A percentile compares a stretch with the other conserved stretches of the same genome.
phyloP scores from a whole-genome alignment of 805 yeast genomes.

The Saitoella complicata region DNA sequence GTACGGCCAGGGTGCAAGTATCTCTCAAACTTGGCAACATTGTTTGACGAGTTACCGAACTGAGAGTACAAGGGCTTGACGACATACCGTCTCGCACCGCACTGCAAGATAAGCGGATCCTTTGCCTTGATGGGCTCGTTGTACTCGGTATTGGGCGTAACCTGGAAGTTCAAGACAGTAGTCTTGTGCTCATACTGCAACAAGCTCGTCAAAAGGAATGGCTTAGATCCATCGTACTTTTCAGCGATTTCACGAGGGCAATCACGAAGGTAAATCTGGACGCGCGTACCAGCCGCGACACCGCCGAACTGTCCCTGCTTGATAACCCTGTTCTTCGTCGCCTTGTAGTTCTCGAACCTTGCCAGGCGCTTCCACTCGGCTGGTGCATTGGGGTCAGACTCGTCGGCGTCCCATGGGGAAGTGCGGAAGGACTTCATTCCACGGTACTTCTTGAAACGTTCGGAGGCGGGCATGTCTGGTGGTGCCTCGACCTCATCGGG shows the following conservation, averaged over 20 bases:
- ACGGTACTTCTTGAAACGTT: conserved; percentile 61
- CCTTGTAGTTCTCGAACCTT: conserved; percentile 59
- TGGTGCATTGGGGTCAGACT: conserved; percentile 61
- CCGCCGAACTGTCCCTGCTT: conserved; percentile 36
- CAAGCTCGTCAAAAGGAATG: conserved; percentile 57
- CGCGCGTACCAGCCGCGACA: conserved; percentile 44
- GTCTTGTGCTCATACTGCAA: conserved; percentile 74
- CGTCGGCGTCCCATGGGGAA: conserved; percentile 79
- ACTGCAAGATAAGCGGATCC: conserved; percentile 68
- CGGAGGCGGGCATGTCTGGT: conserved; percentile 60
- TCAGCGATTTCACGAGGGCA: conserved; percentile 36
- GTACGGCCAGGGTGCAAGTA: conserved; percentile 64
- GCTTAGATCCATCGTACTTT: conserved; percentile 33
- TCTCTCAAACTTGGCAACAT: conserved; percentile 73
- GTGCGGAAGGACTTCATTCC: conserved; percentile 72
- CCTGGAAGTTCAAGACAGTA: conserved; percentile 65
- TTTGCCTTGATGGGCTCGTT: conserved; percentile 75
- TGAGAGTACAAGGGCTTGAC: conserved; percentile 74
- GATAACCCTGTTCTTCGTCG: conserved; percentile 49
- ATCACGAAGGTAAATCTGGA: conserved; percentile 37
- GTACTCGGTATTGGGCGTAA: conserved; percentile 79
- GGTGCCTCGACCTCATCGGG: conserved; percentile 87
- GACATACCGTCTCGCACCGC: conserved; percentile 78
- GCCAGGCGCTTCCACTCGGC: conserved; percentile 59
- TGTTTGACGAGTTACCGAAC: conserved; percentile 52